Percentiles rank a stretch among this genome's conserved stretches.
These are phyloP conservation scores for sunflower (Helianthus annuus) DNA, from an alignment of 129 eudicot species.

Conservation along the genomic window HanXRQr2.0-SUNRISE NC_035433.2:40324001-40324500, in stretches of 20 bases:
- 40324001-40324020: neutral
- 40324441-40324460: neutral
- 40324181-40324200: neutral
- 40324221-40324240: conserved; percentile 3
- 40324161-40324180: neutral
- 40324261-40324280: neutral
- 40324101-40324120: neutral
- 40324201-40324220: neutral
- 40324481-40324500: conserved; percentile 3
- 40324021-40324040: conserved; percentile 4
- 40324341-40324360: neutral
- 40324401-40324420: neutral
- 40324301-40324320: conserved; percentile 9
- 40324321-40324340: conserved; percentile 7
- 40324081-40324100: neutral
- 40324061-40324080: conserved; percentile 5
- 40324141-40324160: neutral
- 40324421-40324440: neutral
- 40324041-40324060: conserved; percentile 7
- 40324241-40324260: neutral
- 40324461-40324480: neutral
- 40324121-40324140: neutral
- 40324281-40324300: neutral
- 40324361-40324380: neutral
- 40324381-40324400: neutral